A percentile compares a stretch with the other conserved stretches of the same genome.
These are phyloP conservation scores for Xylaria polymorpha DNA, from an alignment of 2,329 filamentous ascomycete species.

Conservation along the genomic window DNA sequence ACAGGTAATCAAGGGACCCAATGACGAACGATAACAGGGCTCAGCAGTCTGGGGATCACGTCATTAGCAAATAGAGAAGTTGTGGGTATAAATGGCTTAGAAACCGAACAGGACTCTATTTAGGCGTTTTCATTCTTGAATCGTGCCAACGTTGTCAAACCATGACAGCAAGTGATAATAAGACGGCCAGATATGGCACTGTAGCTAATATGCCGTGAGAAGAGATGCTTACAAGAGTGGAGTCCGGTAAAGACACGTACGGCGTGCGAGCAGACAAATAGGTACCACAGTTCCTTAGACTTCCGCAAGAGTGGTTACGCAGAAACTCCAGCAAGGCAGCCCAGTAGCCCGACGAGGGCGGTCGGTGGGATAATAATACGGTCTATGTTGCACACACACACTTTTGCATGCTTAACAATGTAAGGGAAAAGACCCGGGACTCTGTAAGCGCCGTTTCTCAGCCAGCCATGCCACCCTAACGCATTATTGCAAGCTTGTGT, in stretches of 20 bases:
- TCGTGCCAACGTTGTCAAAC: constrained; percentile 21
- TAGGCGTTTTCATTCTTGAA: constrained; percentile 19
- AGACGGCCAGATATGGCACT: constrained; percentile 22
- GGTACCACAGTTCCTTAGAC: constrained; percentile 30
- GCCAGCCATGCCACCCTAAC: constrained; percentile 23
- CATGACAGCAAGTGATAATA: constrained; percentile 26
- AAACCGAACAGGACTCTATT: constrained; percentile 20
- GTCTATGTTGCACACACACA: constrained; percentile 40
- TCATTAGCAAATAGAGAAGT: constrained; percentile 32
- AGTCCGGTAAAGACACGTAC: constrained; percentile 29
- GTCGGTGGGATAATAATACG: constrained; percentile 31
- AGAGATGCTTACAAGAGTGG: constrained; percentile 36
- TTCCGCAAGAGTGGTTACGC: constrained; percentile 39
- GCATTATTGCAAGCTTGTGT: constrained; percentile 24
- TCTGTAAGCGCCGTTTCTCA: constrained; percentile 15
- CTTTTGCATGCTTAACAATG: constrained; percentile 34
- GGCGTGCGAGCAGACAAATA: constrained; percentile 26
- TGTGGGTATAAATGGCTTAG: constrained; percentile 18
- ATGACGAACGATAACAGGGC: constrained; percentile 25
- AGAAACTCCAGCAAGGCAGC: constrained; percentile 32
- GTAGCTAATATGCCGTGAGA: constrained; percentile 36
- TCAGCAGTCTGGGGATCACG: constrained; percentile 27
- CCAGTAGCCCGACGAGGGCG: constrained; percentile 32
- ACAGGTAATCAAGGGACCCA: constrained; percentile 32
- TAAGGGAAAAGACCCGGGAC: constrained; percentile 25